phyloP scores from a whole-genome alignment of 768 basidiomycete genomes.

The Xerocomus potaroensis region DNA sequence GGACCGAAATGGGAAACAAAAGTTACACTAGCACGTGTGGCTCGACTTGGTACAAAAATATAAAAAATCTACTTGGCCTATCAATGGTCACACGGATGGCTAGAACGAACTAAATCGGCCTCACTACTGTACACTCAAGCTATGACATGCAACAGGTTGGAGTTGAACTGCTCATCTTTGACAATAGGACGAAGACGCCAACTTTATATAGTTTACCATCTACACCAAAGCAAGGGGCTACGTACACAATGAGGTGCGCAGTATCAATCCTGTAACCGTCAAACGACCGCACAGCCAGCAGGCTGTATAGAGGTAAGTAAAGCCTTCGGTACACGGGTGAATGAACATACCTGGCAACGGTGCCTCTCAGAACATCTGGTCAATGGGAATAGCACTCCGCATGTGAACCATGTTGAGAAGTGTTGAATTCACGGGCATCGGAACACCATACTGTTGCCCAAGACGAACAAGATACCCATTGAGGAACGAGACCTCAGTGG shows the following conservation, averaged over 20 bases:
- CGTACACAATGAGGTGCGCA: too few relatives aligned
- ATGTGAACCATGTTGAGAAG: conserved; percentile 58
- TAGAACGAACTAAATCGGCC: too few relatives aligned
- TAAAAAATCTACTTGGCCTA: too few relatives aligned
- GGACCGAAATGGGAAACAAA: too few relatives aligned
- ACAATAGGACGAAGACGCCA: too few relatives aligned
- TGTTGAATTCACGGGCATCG: conserved; percentile 53
- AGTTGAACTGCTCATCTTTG: too few relatives aligned
- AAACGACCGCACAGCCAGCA: background rate
- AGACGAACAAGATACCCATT: conserved; percentile 76
- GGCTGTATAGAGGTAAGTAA: conserved; percentile 5
- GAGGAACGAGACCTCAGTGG: conserved; percentile 77
- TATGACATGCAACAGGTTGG: too few relatives aligned
- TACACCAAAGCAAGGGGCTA: background rate
- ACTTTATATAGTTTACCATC: background rate
- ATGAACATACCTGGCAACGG: conserved; percentile 9
- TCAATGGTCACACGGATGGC: too few relatives aligned
- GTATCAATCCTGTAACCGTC: too few relatives aligned
- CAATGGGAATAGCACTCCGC: conserved; percentile 52
- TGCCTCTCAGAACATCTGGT: conserved; percentile 34
- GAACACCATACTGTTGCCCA: conserved; percentile 52
- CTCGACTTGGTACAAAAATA: too few relatives aligned
- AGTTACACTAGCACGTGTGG: too few relatives aligned
- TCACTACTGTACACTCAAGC: too few relatives aligned
- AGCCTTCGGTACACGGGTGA: background rate